Evolutionary conservation across 352 stramenopile species (phyloP), one percentile per base, ranked within the genome.

Genomic region (Phytophthora quininea): DNA sequence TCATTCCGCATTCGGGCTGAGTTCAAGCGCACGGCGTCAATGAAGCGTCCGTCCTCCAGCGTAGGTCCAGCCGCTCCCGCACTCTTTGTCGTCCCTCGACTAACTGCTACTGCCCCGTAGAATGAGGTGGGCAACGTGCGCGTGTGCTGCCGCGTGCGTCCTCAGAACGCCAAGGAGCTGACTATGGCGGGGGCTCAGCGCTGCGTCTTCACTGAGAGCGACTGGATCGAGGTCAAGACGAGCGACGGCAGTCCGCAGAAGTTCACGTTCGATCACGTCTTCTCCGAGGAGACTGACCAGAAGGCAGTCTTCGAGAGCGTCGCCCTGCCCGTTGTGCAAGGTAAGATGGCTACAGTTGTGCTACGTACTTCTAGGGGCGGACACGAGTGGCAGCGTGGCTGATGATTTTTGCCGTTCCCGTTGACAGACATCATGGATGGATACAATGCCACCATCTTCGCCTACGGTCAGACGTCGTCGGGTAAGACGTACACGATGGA

Each of bases 371-470:
- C 10, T 40, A 40, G 48, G 11, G 14, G 19, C 3, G n/a, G 40
- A 19, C 24, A 24, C 0, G n/a, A 31, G 7, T 43, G 58, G 8
- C 30, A 51, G 54, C 32, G 2, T 55, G 59, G 50, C 35, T 73
- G 37, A 67, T 54, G 48, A 9, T 19, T 58, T 52, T n/a, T 73
- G 24, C 12, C 67, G 30, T 29, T 43, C 49, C 24, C 53, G 2
- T 30, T 12, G 42, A 15, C 46, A 92, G 89, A 97, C 72, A 89
- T 98, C 35, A 91, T 98, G 73, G 77, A 90, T 46, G 93, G 94
- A 5, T 98, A 98, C 74, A 97, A 98, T 61, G 93, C 89, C 1
- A 98, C 93, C 33, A 97, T 98, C 60, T 98, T 98, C 55, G 92
- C 93, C 3, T 98, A 98, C 64, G 91, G 91, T 3, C 91, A 97